Base-by-base conservation (phyloP, 257 asterid genomes). In the Rehmannia glutinosa region DNA sequence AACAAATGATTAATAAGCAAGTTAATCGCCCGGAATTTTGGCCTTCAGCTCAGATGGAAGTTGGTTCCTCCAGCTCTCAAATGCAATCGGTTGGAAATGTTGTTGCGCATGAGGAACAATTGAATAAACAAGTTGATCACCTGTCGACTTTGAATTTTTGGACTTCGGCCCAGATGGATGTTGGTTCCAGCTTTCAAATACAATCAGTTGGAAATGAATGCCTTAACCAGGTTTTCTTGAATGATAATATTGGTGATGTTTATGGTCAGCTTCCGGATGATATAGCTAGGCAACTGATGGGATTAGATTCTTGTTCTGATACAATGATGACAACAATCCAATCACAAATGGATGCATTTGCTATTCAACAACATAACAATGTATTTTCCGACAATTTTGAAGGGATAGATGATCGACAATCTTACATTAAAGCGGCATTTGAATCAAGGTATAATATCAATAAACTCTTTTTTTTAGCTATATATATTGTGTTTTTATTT, bases 381-480 rank as follows among this genome's bases (percentile, higher is more conserved):
- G 13, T 33, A 3, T 11, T 62, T 30, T 24, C 79, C n/a, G n/a
- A 59, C 8, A 68, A 41, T 8, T 68, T 52, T 13, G 63, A 62
- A 23, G 52, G 58, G 15, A 63, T 47, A 5, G 84, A 75, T 27
- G 84, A 84, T 61, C 53, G 80, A 8, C 83, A 68, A 58, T 77
- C 91, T 33, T 82, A 72, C 25, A 41, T 65, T 2, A 70, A 73
- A 41, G 86, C 75, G 8, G 68, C 58, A 4, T 62, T 64, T 12
- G 79, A 73, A 49, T 73, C 86, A 8, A 75, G 91, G 90, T 84
- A 78, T 19, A 2, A 43, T 1, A 6, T 41, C 47, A 38, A 51
- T 54, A 41, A 33, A 32, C 21, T 17, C 8, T 3, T 16, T 5
- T 19, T 45, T 16, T 45, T 45, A 16, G 10, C 42, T 36, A 36